These are phyloP conservation scores for Metschnikowia sp. DNA, from an alignment of 805 yeast genomes.

Conservation along the genomic window DNA sequence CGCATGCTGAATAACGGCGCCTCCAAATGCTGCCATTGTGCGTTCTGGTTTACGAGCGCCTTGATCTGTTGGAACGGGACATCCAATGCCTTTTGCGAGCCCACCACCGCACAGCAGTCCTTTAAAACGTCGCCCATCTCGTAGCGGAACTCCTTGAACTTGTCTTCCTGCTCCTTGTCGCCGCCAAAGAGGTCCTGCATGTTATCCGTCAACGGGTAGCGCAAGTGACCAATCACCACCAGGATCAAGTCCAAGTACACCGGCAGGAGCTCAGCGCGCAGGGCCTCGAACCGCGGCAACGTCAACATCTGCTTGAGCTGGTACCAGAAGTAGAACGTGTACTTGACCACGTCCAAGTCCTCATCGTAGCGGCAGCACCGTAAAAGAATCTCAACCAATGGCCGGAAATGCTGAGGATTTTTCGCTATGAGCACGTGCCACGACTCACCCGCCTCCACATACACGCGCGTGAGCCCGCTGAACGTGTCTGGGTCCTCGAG, in stretches of 20 bases:
- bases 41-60: constrained; percentile 29
- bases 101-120: constrained; percentile 90
- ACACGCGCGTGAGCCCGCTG: constrained; percentile 69
- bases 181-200: constrained; percentile 49
- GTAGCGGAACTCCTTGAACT: constrained; percentile 89
- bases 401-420: constrained; percentile 64
- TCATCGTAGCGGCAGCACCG: constrained; percentile 70
- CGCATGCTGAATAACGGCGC: constrained; percentile 87
- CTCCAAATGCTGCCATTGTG: constrained; percentile 81
- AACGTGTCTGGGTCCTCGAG: constrained; percentile 62
- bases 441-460: constrained; percentile 90
- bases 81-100: constrained; percentile 63
- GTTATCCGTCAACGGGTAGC: constrained; percentile 56
- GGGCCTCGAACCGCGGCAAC: constrained; percentile 53
- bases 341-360: constrained; percentile 85
- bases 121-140: constrained; percentile 98
- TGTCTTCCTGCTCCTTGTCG: constrained; percentile 82
- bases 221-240: constrained; percentile 63
- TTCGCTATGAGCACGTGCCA: constrained; percentile 88
- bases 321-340: constrained; percentile 92
- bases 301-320: constrained; percentile 68
- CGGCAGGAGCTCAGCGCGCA: constrained; percentile 49
- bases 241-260: constrained; percentile 56
- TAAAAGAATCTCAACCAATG: constrained; percentile 69
- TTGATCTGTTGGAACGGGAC: constrained; percentile 68